Evolutionary conservation across 345 rosid species (phyloP).

Genomic region (Capsella bursapastoris): DNA sequence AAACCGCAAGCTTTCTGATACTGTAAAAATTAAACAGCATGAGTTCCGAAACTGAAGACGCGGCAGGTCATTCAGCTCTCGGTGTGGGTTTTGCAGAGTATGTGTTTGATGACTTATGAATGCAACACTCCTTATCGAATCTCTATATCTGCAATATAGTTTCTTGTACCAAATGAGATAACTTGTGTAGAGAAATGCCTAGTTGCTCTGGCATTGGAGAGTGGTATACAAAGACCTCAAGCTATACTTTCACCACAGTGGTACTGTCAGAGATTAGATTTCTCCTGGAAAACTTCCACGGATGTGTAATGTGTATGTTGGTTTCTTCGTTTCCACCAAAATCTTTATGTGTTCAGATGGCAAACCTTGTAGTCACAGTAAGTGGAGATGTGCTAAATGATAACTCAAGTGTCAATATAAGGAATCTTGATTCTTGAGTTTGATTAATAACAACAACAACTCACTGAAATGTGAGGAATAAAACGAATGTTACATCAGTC

Average conservation of each 20-base stretch:
- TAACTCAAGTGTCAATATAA: not conserved
- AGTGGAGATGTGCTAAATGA: not conserved
- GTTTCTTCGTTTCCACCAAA: not conserved
- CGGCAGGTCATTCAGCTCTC: not conserved
- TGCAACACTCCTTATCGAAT: too few relatives aligned
- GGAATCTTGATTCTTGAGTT: slow-evolving; percentile 1
- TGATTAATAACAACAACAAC: not conserved
- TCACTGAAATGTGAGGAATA: slow-evolving; percentile 16
- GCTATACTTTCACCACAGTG: not conserved
- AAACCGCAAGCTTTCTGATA: not conserved
- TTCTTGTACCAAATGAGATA: not conserved
- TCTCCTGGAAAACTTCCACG: not conserved
- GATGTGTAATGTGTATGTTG: slow-evolving; percentile 1
- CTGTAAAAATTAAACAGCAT: not conserved
- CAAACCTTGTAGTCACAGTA: not conserved
- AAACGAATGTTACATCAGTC: slow-evolving; percentile 1
- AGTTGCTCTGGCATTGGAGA: not conserved
- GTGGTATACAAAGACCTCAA: not conserved
- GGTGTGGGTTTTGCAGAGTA: too few relatives aligned
- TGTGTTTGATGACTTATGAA: too few relatives aligned
- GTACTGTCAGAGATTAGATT: not conserved
- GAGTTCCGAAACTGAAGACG: not conserved
- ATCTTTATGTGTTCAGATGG: not conserved
- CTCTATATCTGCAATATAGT: too few relatives aligned
- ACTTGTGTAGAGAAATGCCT: not conserved